Conservation (phyloP, 202 grass and related monocot genomes). For the Schoenoplectus triqueter region DNA sequence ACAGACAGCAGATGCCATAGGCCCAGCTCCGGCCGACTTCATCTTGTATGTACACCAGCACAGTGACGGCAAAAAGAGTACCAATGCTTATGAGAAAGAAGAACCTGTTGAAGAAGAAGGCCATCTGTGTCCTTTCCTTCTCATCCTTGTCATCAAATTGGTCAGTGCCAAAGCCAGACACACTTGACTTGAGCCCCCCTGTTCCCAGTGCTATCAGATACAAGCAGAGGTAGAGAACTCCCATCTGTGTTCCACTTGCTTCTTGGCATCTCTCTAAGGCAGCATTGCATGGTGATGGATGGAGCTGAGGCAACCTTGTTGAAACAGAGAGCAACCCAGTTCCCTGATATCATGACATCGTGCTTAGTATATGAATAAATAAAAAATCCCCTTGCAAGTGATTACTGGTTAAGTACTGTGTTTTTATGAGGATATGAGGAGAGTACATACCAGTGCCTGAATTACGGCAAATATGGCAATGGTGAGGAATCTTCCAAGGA, state of each 20-base stretch:
- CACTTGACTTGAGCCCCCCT: constrained; percentile 89
- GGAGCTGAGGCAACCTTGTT: constrained; percentile 59
- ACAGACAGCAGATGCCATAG: constrained; percentile 68
- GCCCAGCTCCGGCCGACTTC: constrained; percentile 85
- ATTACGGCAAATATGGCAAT: constrained; percentile 76
- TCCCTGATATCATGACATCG: constrained; percentile 42
- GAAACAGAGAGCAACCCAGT: constrained; percentile 59
- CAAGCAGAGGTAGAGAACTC: constrained; percentile 66
- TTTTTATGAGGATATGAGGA: neutral
- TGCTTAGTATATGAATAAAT: neutral
- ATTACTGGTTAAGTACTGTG: too few species aligned
- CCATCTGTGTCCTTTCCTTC: constrained; percentile 64
- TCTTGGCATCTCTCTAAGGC: constrained; percentile 36
- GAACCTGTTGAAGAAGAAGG: constrained; percentile 88
- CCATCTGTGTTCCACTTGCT: constrained; percentile 67
- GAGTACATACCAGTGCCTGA: constrained; percentile 54
- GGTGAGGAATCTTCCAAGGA: constrained; percentile 89
- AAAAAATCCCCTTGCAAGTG: too few species aligned
- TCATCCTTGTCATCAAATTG: constrained; percentile 83
- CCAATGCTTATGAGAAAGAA: constrained; percentile 85
- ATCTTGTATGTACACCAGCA: constrained; percentile 90
- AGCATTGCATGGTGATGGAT: constrained; percentile 50
- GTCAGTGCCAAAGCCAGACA: constrained; percentile 93
- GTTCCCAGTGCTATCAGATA: constrained; percentile 89
- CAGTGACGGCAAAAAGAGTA: constrained; percentile 73